Conservation (phyloP, 2,329 filamentous ascomycete genomes). For the Emmonsiellopsis sp. region DNA sequence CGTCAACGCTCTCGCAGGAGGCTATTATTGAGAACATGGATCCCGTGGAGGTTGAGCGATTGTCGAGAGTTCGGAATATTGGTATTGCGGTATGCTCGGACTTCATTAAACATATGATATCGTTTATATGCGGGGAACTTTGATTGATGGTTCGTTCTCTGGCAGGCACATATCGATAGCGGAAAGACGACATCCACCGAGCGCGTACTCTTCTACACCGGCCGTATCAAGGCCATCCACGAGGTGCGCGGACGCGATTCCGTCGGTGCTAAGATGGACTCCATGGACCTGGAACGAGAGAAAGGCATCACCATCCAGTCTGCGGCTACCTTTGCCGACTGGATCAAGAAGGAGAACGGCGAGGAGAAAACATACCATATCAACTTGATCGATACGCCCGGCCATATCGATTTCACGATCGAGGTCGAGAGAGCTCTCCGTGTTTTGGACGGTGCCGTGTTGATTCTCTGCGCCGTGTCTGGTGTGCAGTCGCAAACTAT, state of each 20-base stretch:
- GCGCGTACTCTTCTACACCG: slow-evolving; percentile 95
- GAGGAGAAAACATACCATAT: slow-evolving; percentile 89
- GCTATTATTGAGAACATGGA: slow-evolving; percentile 71
- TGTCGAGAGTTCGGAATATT: slow-evolving; percentile 85
- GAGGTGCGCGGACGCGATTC: slow-evolving; percentile 84
- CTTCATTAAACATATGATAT: slow-evolving; percentile 4
- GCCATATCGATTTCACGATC: slow-evolving; percentile 98
- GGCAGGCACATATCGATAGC: slow-evolving; percentile 81
- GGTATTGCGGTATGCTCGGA: slow-evolving; percentile 70
- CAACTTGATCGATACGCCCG: slow-evolving; percentile 97
- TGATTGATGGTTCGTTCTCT: slow-evolving; percentile 2
- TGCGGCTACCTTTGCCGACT: slow-evolving; percentile 94
- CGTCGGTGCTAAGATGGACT: slow-evolving; percentile 98
- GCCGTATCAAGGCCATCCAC: slow-evolving; percentile 92
- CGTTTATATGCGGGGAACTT: neutral
- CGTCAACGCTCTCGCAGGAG: slow-evolving; percentile 49
- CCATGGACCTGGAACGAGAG: slow-evolving; percentile 96
- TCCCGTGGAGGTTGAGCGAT: slow-evolving; percentile 64
- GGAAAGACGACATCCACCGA: slow-evolving; percentile 96
- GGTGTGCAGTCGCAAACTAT: slow-evolving; percentile 98
- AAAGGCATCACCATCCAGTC: slow-evolving; percentile 99
- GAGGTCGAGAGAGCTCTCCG: slow-evolving; percentile 92
- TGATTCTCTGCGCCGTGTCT: slow-evolving; percentile 96
- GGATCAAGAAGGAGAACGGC: slow-evolving; percentile 76
- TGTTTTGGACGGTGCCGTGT: slow-evolving; percentile 91